phyloP scores from a whole-genome alignment of 257 asterid genomes.

The Lithospermum erythrorhizon region DNA sequence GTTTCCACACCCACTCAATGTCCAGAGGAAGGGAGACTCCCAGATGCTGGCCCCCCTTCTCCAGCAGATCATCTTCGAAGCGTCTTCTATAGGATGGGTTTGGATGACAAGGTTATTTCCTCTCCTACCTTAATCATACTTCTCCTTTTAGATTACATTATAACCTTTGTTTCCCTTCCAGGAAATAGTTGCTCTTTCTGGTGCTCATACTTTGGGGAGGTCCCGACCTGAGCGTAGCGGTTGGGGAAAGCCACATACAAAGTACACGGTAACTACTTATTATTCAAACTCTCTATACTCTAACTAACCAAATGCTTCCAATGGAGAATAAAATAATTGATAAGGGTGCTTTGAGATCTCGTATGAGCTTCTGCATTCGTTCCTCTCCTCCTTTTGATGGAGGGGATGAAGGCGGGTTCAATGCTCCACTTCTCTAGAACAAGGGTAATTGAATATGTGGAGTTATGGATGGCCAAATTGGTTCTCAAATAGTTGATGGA shows the following conservation, averaged over 20 bases:
- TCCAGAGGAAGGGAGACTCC: slow-evolving; percentile 99
- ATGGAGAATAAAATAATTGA: too few species aligned
- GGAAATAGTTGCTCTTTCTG: slow-evolving; percentile 99
- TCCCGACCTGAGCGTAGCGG: slow-evolving; percentile 99
- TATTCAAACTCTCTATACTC: not conserved
- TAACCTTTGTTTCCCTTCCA: slow-evolving; percentile 23
- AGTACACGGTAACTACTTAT: slow-evolving; percentile 56
- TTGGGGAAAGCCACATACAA: slow-evolving; percentile 95
- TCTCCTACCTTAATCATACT: slow-evolving; percentile 5
- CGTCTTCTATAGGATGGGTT: slow-evolving; percentile 91
- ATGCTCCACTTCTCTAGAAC: not conserved
- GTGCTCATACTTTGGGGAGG: slow-evolving; percentile 96
- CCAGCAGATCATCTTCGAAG: slow-evolving; percentile 93
- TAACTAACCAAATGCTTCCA: too few species aligned
- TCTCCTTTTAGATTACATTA: slow-evolving; percentile 4
- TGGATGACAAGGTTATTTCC: slow-evolving; percentile 64
- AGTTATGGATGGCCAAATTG: not conserved
- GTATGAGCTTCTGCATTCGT: too few species aligned
- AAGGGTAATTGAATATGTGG: not conserved
- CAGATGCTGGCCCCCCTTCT: slow-evolving; percentile 97
- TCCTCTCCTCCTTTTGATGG: too few species aligned
- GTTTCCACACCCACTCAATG: slow-evolving; percentile 72
- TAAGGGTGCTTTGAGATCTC: too few species aligned
- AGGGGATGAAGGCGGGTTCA: too few species aligned
- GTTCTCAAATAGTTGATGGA: not conserved